These are phyloP conservation scores for Lathyrus aphaca DNA, from an alignment of 306 rosid genomes.

Conservation along the genomic window DNA sequence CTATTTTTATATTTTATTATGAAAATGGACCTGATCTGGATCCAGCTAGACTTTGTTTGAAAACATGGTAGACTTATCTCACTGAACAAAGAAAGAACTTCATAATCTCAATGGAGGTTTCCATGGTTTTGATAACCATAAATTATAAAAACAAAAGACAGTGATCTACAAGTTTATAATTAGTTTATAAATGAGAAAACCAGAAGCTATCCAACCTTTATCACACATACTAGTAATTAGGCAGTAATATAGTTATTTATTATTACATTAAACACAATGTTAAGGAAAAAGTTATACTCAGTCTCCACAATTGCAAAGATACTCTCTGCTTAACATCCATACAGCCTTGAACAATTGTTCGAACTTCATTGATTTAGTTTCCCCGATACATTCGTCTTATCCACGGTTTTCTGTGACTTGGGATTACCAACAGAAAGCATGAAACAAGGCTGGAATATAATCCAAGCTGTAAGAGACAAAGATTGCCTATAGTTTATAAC, in stretches of 20 bases:
- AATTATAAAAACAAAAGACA: not conserved
- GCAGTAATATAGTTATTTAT: not conserved
- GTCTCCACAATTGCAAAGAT: not conserved
- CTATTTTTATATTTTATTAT: not conserved
- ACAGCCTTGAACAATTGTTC: not conserved
- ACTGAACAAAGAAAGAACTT: not conserved
- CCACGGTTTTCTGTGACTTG: not conserved
- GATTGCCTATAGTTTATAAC: not conserved
- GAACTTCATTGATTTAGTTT: not conserved
- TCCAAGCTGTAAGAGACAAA: conserved; percentile 11
- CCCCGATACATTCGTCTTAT: too few species aligned
- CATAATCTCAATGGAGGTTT: not conserved
- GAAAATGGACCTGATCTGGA: not conserved
- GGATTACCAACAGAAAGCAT: not conserved
- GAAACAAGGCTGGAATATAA: conserved; percentile 2
- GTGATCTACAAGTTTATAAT: not conserved
- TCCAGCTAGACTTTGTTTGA: not conserved
- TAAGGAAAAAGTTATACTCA: not conserved
- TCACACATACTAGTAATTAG: not conserved
- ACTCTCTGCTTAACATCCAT: not conserved
- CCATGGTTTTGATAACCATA: not conserved
- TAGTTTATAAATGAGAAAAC: not conserved
- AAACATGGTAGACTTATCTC: not conserved
- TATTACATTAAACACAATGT: not conserved
- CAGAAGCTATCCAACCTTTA: not conserved